These are phyloP conservation scores for Eimeria praecox DNA, from an alignment of 169 alveolate genomes.

Conservation along the genomic window DNA sequence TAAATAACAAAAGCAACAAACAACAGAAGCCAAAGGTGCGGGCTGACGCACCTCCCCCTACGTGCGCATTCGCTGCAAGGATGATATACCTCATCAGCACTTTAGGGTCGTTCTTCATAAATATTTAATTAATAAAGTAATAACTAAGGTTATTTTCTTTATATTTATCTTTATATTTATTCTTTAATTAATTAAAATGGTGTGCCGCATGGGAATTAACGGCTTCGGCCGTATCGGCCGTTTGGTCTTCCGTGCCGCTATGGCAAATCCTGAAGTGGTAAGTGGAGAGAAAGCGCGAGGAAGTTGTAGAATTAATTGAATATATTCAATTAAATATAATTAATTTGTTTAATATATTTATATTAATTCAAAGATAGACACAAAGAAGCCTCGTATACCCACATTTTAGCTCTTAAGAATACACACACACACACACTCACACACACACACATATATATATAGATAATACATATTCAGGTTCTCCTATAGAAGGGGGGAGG, in stretches of 20 bases:
- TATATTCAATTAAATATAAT: too few relatives aligned
- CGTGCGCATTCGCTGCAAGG: background rate
- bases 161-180: too few relatives aligned
- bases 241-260: constrained; percentile 97
- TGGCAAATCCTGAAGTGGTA: constrained; percentile 89
- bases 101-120: background rate
- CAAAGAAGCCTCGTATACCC: too few relatives aligned
- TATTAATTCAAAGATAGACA: too few relatives aligned
- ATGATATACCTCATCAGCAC: background rate
- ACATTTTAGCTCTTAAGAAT: background rate
- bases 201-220: constrained; percentile 97
- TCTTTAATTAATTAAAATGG: constrained; percentile 84
- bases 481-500: too few relatives aligned
- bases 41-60: constrained; percentile 74
- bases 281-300: too few relatives aligned
- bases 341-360: too few relatives aligned
- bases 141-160: background rate
- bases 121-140: too few relatives aligned
- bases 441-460: too few relatives aligned
- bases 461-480: too few relatives aligned
- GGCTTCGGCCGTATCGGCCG: constrained; percentile 99
- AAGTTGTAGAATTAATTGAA: too few relatives aligned
- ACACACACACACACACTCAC: too few relatives aligned
- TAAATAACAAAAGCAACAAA: background rate
- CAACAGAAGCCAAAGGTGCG: constrained; percentile 20